Percentiles rank a stretch among this genome's conserved stretches.
Evolutionary conservation across 2,329 filamentous ascomycete genomes (phyloP).

Genomic region (Dactylellina sp.): DNA sequence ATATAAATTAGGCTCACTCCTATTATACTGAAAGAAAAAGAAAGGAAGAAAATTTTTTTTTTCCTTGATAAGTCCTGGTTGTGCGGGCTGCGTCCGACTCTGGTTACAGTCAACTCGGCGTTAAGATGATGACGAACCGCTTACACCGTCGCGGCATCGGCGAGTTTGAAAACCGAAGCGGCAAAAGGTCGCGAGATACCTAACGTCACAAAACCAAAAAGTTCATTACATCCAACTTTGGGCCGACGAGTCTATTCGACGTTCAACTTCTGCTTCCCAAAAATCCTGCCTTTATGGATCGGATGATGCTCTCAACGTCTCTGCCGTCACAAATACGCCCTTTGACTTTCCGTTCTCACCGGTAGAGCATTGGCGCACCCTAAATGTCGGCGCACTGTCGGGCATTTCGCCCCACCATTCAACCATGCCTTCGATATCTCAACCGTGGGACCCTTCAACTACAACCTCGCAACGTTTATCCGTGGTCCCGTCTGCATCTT

Average conservation of each 20-base stretch:
- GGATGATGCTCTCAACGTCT: constrained; percentile 39
- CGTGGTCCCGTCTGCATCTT: constrained; percentile 21
- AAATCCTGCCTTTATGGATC: constrained; percentile 20
- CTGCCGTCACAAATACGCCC: constrained; percentile 6
- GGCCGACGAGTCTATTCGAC: constrained; percentile 22
- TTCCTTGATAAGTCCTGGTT: too few relatives aligned
- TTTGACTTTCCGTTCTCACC: constrained; percentile 19
- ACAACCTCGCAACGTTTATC: constrained; percentile 12
- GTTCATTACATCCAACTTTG: background rate
- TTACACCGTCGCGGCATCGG: constrained; percentile 35
- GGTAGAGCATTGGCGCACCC: constrained; percentile 15
- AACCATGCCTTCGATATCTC: constrained; percentile 37
- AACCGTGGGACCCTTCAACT: constrained; percentile 8
- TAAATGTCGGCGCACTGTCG: constrained; percentile 44
- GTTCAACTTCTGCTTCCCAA: background rate
- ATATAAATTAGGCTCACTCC: constrained; percentile 1
- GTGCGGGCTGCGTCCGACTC: too few relatives aligned
- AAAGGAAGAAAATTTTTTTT: too few relatives aligned
- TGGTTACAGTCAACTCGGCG: constrained; percentile 18
- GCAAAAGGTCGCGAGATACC: constrained; percentile 54
- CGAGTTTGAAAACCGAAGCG: constrained; percentile 31
- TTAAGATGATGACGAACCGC: constrained; percentile 10
- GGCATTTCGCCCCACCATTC: constrained; percentile 41
- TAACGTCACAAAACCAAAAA: constrained; percentile 23
- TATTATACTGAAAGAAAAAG: too few relatives aligned